Base-by-base conservation (phyloP, 371 early-diverging fungal genomes). In the Rhizopus stolonifer region DNA sequence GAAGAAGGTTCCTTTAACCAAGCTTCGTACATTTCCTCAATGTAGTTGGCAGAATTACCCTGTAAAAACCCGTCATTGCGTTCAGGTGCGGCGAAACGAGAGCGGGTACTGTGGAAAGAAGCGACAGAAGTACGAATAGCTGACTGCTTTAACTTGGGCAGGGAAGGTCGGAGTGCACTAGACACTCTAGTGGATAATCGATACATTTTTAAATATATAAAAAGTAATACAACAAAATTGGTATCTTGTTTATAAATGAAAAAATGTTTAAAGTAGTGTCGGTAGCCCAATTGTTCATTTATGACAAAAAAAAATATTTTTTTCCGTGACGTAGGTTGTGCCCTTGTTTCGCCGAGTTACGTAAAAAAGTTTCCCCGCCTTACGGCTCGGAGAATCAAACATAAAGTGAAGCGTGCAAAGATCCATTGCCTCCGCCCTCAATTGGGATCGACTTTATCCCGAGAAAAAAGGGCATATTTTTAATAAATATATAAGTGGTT, bases 1-100 rank as follows among this genome's bases (percentile, higher is more conserved):
- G 93, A 90, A 34, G 64, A 69, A 14, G 99, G 97, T 59, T 98
- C 96, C 57, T 80, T 75, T 33, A 82, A 77, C 92, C 95, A 97
- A 18, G 94, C 94, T 52, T 83, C 77, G 74, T 94, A 96, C 98
- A 97, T 96, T 51, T 94, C 91, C 65, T 95, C 96, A 63, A 96
- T 87, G 63, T 98, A 98, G 58, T 79, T 75, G 23, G 93, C 87
- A 43, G 88, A 80, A 48, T 79, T 81, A 21, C 94, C 93, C 59
- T 87, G 87, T 84, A 69, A 61, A 50, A 69, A 69, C 14, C 49
- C 62, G 38, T 69, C 69, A 44, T 47, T 59, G 13, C 62, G 18
- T 17, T 65, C 69, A 24, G 65, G 60, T 34, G 69, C 61, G 36
- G 69, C 69, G 22, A 33, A 48, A 43, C 61, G 64, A 21, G 60